Conservation (phyloP, 108 stramenopile species). For the Aurantiochytrium sp. region DNA sequence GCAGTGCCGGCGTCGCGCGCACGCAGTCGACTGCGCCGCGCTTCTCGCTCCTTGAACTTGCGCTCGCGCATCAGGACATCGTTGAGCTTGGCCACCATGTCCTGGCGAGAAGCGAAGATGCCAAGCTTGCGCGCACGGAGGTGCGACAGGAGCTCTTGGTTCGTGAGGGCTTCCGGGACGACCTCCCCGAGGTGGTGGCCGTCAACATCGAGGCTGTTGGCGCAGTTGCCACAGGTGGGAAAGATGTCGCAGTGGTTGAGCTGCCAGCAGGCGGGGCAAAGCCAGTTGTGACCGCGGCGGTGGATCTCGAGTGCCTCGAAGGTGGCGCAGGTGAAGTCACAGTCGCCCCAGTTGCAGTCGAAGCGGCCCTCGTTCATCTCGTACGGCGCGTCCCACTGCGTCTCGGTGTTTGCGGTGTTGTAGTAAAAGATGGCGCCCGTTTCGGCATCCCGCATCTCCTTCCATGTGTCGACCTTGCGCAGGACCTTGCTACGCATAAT, state of each 20-base stretch:
- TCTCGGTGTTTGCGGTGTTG: not conserved
- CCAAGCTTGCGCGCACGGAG: not conserved
- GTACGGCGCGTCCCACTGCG: not conserved
- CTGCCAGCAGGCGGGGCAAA: slow-evolving; percentile 19
- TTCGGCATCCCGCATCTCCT: not conserved
- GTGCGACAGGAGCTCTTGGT: not conserved
- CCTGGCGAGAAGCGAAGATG: not conserved
- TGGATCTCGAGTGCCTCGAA: not conserved
- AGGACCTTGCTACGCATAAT: not conserved
- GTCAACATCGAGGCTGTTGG: not conserved
- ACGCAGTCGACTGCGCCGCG: not conserved
- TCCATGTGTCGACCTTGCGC: not conserved
- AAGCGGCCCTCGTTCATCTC: not conserved
- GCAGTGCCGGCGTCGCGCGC: no score
- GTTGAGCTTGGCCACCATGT: not conserved
- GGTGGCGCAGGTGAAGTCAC: not conserved
- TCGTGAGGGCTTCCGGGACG: not conserved
- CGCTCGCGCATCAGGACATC: not conserved
- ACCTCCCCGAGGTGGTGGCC: not conserved
- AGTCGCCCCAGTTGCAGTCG: not conserved
- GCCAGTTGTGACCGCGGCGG: not conserved
- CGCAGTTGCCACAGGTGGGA: not conserved
- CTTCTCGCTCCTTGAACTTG: not conserved
- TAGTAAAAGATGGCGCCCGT: not conserved
- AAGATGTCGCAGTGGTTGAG: slow-evolving; percentile 19